A percentile compares a stretch with the other conserved stretches of the same genome.
phyloP scores from a whole-genome alignment of 2,329 filamentous ascomycete genomes.

The Ascochyta lentis region DNA sequence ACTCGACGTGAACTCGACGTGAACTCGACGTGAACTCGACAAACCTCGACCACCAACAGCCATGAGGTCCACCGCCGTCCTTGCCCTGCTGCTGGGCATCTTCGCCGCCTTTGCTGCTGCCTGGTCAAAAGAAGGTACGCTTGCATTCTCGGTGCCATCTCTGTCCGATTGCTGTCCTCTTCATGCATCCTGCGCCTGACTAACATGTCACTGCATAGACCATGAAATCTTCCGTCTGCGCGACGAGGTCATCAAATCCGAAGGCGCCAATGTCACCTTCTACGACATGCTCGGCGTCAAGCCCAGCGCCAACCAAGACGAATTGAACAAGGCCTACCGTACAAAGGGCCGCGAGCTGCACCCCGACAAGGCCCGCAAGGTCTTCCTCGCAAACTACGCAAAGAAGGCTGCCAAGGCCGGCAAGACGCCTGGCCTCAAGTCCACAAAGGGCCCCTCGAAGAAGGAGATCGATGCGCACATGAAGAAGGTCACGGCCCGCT shows the following conservation, averaged over 20 bases:
- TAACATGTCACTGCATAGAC: constrained; percentile 62
- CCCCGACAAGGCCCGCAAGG: constrained; percentile 93
- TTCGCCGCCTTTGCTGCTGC: constrained; percentile 74
- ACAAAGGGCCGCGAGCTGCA: constrained; percentile 84
- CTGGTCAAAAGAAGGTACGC: constrained; percentile 85
- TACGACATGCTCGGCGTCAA: constrained; percentile 88
- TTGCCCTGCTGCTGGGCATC: constrained; percentile 73
- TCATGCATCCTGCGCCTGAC: constrained; percentile 20
- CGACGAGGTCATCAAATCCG: constrained; percentile 79
- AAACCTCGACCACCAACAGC: constrained; percentile 41
- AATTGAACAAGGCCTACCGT: constrained; percentile 93
- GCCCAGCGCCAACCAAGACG: constrained; percentile 76
- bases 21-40: background rate
- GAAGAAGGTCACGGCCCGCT: constrained; percentile 82
- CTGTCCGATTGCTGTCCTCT: constrained; percentile 5
- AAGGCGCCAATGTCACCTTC: constrained; percentile 83
- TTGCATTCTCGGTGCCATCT: constrained; percentile 1
- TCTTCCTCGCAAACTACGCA: constrained; percentile 73
- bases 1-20: background rate
- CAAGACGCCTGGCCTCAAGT: constrained; percentile 64
- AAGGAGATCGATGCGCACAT: constrained; percentile 78
- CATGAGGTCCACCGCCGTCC: constrained; percentile 72
- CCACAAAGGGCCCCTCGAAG: constrained; percentile 74
- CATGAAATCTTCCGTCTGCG: constrained; percentile 96
- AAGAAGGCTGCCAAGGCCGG: constrained; percentile 58